Evolutionary conservation across 2,329 filamentous ascomycete species (phyloP).

Genomic region (Xylariomycetidae sp.): DNA sequence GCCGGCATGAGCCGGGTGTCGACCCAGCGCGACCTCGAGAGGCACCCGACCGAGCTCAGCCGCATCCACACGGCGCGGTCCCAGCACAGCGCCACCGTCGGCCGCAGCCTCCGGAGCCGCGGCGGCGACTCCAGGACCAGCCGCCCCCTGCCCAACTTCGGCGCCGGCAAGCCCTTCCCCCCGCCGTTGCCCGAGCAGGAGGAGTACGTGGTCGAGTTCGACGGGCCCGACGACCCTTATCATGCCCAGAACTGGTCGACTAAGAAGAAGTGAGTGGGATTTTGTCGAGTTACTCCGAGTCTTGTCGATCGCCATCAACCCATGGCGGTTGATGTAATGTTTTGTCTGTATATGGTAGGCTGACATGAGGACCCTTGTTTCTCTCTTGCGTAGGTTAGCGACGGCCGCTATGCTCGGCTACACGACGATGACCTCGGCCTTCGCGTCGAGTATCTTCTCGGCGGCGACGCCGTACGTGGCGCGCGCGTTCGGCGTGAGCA

Average conservation of each 20-base stretch:
- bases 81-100: conserved; percentile 71
- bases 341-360: not conserved
- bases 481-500: conserved; percentile 53
- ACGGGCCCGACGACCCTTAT: conserved; percentile 75
- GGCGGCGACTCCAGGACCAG: no score
- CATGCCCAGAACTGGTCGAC: conserved; percentile 86
- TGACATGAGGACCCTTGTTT: conserved; percentile 11
- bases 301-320: no score
- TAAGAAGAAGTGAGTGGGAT: conserved; percentile 64
- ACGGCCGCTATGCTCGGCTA: conserved; percentile 67
- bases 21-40: conserved; percentile 63
- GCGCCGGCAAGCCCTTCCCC: conserved; percentile 70
- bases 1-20: conserved; percentile 55
- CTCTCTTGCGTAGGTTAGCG: conserved; percentile 38
- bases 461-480: conserved; percentile 57
- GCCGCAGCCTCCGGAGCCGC: conserved; percentile 43
- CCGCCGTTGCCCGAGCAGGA: conserved; percentile 65
- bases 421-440: conserved; percentile 67
- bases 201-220: conserved; percentile 80
- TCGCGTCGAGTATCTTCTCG: conserved; percentile 73
- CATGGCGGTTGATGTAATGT: no score
- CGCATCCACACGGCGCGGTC: conserved; percentile 67
- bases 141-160: conserved; percentile 63
- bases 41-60: conserved; percentile 63
- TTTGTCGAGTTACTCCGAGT: no score